A percentile compares a stretch with the other conserved stretches of the same genome.
phyloP scores from a whole-genome alignment of 768 basidiomycete species.

The Cystobasidium tubakii region DNA sequence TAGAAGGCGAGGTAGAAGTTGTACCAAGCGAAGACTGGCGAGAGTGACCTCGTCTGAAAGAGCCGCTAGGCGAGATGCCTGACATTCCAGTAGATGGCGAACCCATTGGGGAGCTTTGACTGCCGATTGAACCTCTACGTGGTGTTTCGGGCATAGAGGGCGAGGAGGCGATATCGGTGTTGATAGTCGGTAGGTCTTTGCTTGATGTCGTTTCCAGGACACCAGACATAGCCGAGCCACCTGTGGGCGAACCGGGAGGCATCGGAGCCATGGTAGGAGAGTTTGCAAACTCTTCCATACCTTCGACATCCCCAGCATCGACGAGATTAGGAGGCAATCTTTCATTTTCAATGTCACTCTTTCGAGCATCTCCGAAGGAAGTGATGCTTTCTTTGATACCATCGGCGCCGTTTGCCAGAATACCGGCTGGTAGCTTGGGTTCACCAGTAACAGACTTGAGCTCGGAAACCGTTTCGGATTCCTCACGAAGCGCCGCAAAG shows the following conservation, averaged over 20 bases:
- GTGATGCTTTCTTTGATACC: slow-evolving; percentile 91
- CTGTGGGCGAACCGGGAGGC: slow-evolving; percentile 40
- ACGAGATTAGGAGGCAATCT: slow-evolving; percentile 92
- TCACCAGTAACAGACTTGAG: slow-evolving; percentile 84
- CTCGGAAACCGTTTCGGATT: slow-evolving; percentile 94
- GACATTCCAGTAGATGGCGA: neutral
- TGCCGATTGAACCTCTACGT: neutral
- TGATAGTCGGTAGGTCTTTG: slow-evolving; percentile 6
- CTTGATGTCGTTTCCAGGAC: neutral
- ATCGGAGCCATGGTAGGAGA: slow-evolving; percentile 53
- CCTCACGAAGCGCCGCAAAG: slow-evolving; percentile 93
- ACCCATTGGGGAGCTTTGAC: neutral
- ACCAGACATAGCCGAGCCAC: slow-evolving; percentile 31
- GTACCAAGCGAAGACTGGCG: slow-evolving; percentile 38
- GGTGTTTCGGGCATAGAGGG: slow-evolving; percentile 15
- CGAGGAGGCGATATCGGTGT: neutral
- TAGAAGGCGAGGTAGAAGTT: slow-evolving; percentile 72
- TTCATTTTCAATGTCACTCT: slow-evolving; percentile 92
- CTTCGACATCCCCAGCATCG: slow-evolving; percentile 54
- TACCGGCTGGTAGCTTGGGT: slow-evolving; percentile 69
- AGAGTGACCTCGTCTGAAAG: slow-evolving; percentile 36
- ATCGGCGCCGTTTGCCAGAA: slow-evolving; percentile 78
- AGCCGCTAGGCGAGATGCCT: neutral
- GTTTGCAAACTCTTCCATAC: slow-evolving; percentile 58
- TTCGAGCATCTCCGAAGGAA: slow-evolving; percentile 78